Base-by-base conservation (phyloP, 2,329 filamentous ascomycete genomes). In the Talaromyces sp. region DNA sequence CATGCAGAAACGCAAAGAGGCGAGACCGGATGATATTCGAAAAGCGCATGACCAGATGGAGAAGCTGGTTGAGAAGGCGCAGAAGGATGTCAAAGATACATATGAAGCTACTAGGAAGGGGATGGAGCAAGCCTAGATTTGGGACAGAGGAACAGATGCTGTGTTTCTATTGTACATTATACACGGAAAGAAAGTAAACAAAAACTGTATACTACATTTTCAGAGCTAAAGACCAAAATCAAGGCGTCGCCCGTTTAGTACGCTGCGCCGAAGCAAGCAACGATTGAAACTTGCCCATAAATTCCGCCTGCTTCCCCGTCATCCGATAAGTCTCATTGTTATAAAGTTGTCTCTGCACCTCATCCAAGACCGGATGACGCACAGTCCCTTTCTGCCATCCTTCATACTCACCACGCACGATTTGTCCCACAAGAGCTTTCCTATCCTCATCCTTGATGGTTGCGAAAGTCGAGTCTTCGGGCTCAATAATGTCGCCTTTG, bases 21-120 rank as follows among this genome's bases (percentile, higher is more conserved):
- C 78, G 16, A 69, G 77, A 54, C 76, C 76, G 33, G 80, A 82
- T 68, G 78, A 80, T 67, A 67, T 79, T 62, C 73, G 75, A 56
- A 81, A 78, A 67, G 78, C 79, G 25, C 74, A 79, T 62, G 77
- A 78, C 64, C 72, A 76, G 65, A 80, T 82, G 79, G 79, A 82
- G 67, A 80, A 79, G 65, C 64, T 78, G 50, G 74, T 76, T 21
- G 77, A 79, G 54, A 80, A 77, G 68, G 80, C 78, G 14, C 77
- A 79, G 63, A 79, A 76, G 66, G 78, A 79, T 60, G 74, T 77
- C 54, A 81, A 78, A 68, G 76, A 77, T 64, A 65, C 79, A 7
- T 80, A 79, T 65, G 79, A 80, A 50, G 70, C 66, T 8, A 77
- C 75, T 28, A 77, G 68, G 66, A 78, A 74, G 69, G 69, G 68